Conservation (phyloP, 2,329 filamentous ascomycete species). For the Aphanocladium album region DNA sequence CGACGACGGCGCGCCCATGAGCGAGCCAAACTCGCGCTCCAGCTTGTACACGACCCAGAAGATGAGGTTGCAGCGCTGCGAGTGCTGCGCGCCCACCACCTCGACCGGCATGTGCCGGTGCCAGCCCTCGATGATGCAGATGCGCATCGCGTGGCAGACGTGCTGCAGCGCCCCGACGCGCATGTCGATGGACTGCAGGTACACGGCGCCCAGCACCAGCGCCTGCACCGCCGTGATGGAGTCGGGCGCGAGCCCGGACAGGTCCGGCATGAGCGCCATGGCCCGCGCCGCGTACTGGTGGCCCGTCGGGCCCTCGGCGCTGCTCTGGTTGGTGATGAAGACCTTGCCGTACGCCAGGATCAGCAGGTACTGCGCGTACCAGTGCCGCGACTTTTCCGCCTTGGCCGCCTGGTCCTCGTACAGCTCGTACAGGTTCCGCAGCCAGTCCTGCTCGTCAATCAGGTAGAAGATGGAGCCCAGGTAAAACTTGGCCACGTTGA, state of each 20-base stretch:
- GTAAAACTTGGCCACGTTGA: conserved; percentile 22
- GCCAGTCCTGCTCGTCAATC: conserved; percentile 20
- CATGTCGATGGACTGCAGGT: conserved; percentile 32
- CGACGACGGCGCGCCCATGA: conserved; percentile 23
- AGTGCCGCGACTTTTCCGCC: conserved; percentile 18
- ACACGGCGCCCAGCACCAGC: conserved; percentile 27
- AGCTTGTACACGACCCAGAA: conserved; percentile 29
- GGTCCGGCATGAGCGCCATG: conserved; percentile 34
- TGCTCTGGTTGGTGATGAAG: conserved; percentile 22
- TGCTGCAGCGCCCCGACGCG: conserved; percentile 29
- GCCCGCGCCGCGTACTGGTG: conserved; percentile 34
- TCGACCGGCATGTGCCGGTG: conserved; percentile 24
- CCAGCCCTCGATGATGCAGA: conserved; percentile 27
- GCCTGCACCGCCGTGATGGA: conserved; percentile 27
- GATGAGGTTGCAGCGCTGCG: conserved; percentile 23
- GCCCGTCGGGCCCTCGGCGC: conserved; percentile 27
- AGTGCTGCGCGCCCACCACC: conserved; percentile 20
- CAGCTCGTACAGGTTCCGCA: conserved; percentile 18
- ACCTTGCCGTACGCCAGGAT: conserved; percentile 30
- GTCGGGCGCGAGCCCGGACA: conserved; percentile 27
- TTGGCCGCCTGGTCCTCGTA: conserved; percentile 19
- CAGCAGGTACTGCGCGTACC: conserved; percentile 28
- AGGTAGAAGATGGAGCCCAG: conserved; percentile 20
- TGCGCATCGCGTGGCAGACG: conserved; percentile 29
- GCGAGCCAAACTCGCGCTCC: conserved; percentile 23